A percentile compares a stretch with the other conserved stretches of the same genome.
phyloP scores from a whole-genome alignment of 169 alveolate species.

The Pseudocohnilembus persalinus region DNA sequence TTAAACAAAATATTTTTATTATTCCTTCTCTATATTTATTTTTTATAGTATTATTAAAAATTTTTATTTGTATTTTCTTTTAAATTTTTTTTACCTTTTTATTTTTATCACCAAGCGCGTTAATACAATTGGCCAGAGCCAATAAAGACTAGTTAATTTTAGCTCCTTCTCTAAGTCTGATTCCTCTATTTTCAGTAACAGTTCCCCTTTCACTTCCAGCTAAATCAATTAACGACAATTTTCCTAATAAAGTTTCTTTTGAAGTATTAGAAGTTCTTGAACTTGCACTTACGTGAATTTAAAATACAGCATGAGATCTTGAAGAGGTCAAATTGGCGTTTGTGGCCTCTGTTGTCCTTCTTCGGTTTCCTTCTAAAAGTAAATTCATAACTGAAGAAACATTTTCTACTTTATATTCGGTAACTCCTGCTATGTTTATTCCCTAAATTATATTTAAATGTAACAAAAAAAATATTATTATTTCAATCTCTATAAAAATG shows the following conservation, averaged over 20 bases:
- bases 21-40: too few species aligned
- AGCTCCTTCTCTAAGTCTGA: slow-evolving; percentile 94
- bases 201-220: slow-evolving; percentile 98
- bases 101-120: slow-evolving; percentile 89
- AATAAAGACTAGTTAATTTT: slow-evolving; percentile 94
- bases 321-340: slow-evolving; percentile 94
- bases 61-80: too few species aligned
- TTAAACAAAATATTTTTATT: too few species aligned
- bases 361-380: slow-evolving; percentile 89
- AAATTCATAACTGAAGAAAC: slow-evolving; percentile 75
- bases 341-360: slow-evolving; percentile 94
- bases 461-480: too few species aligned
- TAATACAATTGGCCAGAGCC: slow-evolving; percentile 97
- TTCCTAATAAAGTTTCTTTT: slow-evolving; percentile 69
- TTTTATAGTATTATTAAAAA: not conserved
- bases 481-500: too few species aligned
- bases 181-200: slow-evolving; percentile 92
- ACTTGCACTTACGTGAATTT: slow-evolving; percentile 70
- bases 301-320: slow-evolving; percentile 95
- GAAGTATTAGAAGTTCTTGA: slow-evolving; percentile 70
- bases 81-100: slow-evolving; percentile 37
- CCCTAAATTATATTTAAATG: too few species aligned
- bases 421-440: slow-evolving; percentile 72
- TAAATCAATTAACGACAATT: slow-evolving; percentile 93
- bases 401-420: slow-evolving; percentile 58